These are phyloP conservation scores for Peronospora tabacina DNA, from an alignment of 352 stramenopile species.

Conservation along the genomic window DNA sequence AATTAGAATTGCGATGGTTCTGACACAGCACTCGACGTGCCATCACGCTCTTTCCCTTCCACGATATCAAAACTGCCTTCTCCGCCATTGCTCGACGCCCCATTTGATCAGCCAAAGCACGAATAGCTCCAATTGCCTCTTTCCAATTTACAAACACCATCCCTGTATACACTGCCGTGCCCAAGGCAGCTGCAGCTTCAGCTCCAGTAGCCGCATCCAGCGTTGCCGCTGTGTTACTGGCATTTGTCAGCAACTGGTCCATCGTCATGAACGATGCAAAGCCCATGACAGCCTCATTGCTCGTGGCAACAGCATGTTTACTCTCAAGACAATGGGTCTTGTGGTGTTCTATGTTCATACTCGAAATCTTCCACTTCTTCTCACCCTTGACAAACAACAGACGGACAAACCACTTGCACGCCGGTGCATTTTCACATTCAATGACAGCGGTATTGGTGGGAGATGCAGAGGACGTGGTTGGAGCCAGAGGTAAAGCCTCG, in stretches of 20 bases:
- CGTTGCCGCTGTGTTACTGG: background rate
- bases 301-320: slow-evolving; percentile 7
- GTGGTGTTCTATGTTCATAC: slow-evolving; percentile 57
- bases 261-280: slow-evolving; percentile 36
- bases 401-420: slow-evolving; percentile 73
- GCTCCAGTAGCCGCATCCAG: slow-evolving; percentile 3
- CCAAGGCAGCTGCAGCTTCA: slow-evolving; percentile 12
- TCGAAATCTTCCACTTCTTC: slow-evolving; percentile 68
- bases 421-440: slow-evolving; percentile 54
- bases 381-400: slow-evolving; percentile 56
- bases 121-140: slow-evolving; percentile 43
- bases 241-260: slow-evolving; percentile 13
- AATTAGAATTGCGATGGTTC: slow-evolving; percentile 71
- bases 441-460: slow-evolving; percentile 44
- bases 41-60: slow-evolving; percentile 36
- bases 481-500: background rate
- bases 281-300: background rate
- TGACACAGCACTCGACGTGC: slow-evolving; percentile 55
- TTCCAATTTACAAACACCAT: slow-evolving; percentile 54
- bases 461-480: slow-evolving; percentile 8
- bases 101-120: slow-evolving; percentile 46
- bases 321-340: slow-evolving; percentile 45
- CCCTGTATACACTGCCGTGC: slow-evolving; percentile 35
- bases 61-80: slow-evolving; percentile 39
- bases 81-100: slow-evolving; percentile 47